Evolutionary conservation across 768 basidiomycete genomes (phyloP).

Genomic region (Heimioporus sp.): DNA sequence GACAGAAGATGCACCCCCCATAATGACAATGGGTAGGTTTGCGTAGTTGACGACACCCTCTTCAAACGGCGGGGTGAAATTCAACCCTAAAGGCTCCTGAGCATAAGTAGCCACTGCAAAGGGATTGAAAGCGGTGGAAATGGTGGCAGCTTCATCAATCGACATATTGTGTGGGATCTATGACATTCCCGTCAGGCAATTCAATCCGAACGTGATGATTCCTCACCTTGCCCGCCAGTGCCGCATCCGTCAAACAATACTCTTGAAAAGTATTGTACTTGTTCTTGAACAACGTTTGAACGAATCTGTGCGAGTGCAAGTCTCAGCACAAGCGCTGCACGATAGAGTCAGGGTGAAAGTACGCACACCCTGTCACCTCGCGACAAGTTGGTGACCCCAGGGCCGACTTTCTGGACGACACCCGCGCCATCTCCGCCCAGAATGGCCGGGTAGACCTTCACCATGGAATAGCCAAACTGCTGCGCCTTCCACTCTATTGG

Average conservation of each 20-base stretch:
- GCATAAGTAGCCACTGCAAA: conserved; percentile 34
- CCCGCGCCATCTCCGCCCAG: conserved; percentile 40
- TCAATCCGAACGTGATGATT: neutral
- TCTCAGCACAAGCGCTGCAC: too few relatives aligned
- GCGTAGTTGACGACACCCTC: conserved; percentile 30
- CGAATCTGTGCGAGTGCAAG: neutral
- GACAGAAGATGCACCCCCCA: conserved; percentile 37
- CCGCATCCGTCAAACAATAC: conserved; percentile 17
- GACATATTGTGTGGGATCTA: conserved; percentile 34
- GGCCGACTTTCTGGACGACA: conserved; percentile 34
- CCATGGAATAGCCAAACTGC: conserved; percentile 1
- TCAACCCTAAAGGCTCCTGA: conserved; percentile 24
- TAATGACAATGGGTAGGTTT: conserved; percentile 31
- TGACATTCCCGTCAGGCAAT: neutral
- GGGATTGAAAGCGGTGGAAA: conserved; percentile 32
- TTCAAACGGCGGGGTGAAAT: conserved; percentile 27
- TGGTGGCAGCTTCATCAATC: conserved; percentile 36
- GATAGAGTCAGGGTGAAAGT: too few relatives aligned
- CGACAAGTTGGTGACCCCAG: conserved; percentile 31
- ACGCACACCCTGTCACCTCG: conserved; percentile 31
- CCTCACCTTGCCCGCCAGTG: conserved; percentile 13
- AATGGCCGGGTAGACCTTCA: conserved; percentile 38
- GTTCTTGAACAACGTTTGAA: conserved; percentile 10
- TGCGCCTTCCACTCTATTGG: conserved; percentile 37
- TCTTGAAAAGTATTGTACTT: conserved; percentile 20